Base-by-base conservation (phyloP, 345 rosid species). In the Excoecaria cochinchinensis region DNA sequence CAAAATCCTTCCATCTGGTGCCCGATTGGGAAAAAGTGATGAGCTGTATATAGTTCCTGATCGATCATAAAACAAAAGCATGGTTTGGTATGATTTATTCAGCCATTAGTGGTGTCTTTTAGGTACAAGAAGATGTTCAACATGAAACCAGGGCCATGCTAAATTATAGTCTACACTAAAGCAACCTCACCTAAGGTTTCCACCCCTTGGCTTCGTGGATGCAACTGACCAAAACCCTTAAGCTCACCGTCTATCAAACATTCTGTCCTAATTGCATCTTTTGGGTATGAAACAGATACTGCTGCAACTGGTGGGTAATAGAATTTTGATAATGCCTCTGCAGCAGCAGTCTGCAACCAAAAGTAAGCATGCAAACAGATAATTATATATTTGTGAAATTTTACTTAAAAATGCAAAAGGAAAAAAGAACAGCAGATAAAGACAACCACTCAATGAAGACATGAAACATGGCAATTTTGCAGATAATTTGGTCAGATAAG, bases 291-390 rank as follows among this genome's bases (percentile, higher is more conserved):
- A 79, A 96, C 42, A 50, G 97, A 83, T 19, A 92, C 99, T 62
- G 97, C 95, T 39, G 99, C 98, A 48, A 96, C 98, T 48, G 99
- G 97, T 22, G 97, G 99, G 79, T 96, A 93, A 77, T 89, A 89
- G 73, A 96, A 90, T 80, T 92, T 87, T 50, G 97, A 89, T 42
- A 96, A 79, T 31, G 92, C 90, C 71, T 85, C 89, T 22, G 97
- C 97, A 60, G 98, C 95, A 58, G 85, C 78, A 51, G 81, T 87
- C 99, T 96, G 85, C 19, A 51, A 50, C 71, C 46, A 72, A 38
- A 55, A 71, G 70, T 50, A 70, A 0, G 74, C 55, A 63, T 5
- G 58, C 36, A 65, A 42, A 40, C 10, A 42, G 16, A 70, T 67
- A 66, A 58, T 4, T 9, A 16, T 8, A 42, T 19, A 44, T 42